Percentiles rank a stretch among this genome's conserved stretches.
phyloP scores from a whole-genome alignment of 2,329 filamentous ascomycete genomes.

The Neurospora sp. region DNA sequence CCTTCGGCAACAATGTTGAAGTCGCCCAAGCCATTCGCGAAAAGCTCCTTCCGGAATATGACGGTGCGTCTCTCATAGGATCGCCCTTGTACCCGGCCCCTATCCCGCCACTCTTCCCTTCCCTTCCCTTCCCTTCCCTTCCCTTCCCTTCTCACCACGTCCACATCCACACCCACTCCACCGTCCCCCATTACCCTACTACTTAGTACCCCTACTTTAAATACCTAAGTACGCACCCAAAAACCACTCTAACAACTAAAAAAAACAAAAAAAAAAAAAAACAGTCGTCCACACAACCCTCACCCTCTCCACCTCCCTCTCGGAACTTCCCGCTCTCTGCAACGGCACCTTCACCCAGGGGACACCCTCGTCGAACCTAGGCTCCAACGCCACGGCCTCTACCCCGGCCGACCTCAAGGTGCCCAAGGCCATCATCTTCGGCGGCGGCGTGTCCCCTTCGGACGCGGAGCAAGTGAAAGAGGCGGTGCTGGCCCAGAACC shows the following conservation, averaged over 20 bases:
- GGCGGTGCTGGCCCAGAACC: slow-evolving; percentile 7
- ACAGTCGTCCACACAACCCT: slow-evolving; percentile 13
- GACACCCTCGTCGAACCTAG: slow-evolving; percentile 11
- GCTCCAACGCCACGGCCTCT: slow-evolving; percentile 13
- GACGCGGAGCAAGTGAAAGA: slow-evolving; percentile 10
- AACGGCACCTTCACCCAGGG: slow-evolving; percentile 79
- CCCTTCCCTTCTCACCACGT: neutral
- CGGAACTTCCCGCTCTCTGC: slow-evolving; percentile 84
- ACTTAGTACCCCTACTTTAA: too few species aligned
- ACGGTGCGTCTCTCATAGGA: neutral
- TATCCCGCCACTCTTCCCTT: neutral
- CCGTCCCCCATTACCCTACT: neutral
- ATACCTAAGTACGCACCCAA: neutral
- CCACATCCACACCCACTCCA: neutral
- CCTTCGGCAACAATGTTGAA: slow-evolving; percentile 1
- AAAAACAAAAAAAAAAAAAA: neutral
- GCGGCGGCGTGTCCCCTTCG: slow-evolving; percentile 15
- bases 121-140: too few species aligned
- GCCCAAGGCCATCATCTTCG: slow-evolving; percentile 17
- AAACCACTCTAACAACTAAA: neutral
- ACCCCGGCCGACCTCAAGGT: slow-evolving; percentile 7
- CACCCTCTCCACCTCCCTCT: slow-evolving; percentile 64
- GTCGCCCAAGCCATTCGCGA: slow-evolving; percentile 1
- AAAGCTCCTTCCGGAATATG: slow-evolving; percentile 6
- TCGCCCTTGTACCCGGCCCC: too few species aligned